Percentiles rank a stretch among this genome's conserved stretches.
Conservation (phyloP, 257 asterid species). For the Plectranthus barbatus region DNA sequence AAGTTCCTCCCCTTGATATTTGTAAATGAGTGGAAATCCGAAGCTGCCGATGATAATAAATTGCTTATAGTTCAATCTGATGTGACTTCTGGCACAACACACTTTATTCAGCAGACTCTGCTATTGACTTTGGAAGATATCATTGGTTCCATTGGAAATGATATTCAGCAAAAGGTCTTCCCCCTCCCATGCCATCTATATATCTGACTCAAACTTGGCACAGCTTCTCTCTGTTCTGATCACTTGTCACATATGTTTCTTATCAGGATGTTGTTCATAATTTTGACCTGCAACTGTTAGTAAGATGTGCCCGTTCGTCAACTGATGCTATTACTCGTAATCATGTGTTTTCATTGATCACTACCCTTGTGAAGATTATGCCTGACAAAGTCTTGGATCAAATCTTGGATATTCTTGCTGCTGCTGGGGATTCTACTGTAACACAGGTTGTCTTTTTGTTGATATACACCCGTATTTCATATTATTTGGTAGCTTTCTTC, state of each 20-base stretch:
- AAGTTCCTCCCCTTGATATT: slow-evolving; percentile 53
- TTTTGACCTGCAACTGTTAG: slow-evolving; percentile 56
- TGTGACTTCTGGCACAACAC: slow-evolving; percentile 26
- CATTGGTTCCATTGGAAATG: slow-evolving; percentile 33
- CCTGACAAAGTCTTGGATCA: slow-evolving; percentile 75
- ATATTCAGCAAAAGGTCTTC: slow-evolving; percentile 42
- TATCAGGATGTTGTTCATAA: slow-evolving; percentile 40
- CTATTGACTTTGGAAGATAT: slow-evolving; percentile 75
- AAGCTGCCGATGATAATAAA: slow-evolving; percentile 29
- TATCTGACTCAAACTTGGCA: neutral
- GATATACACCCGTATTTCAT: slow-evolving; percentile 1
- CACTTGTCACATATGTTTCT: slow-evolving; percentile 7
- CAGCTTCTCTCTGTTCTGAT: slow-evolving; percentile 22
- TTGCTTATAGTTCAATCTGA: slow-evolving; percentile 25
- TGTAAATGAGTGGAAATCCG: slow-evolving; percentile 31
- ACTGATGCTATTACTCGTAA: slow-evolving; percentile 59
- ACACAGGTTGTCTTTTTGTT: slow-evolving; percentile 54
- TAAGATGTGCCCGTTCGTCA: slow-evolving; percentile 66
- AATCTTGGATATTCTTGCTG: slow-evolving; percentile 54
- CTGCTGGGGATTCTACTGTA: slow-evolving; percentile 64
- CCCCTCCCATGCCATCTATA: slow-evolving; percentile 6
- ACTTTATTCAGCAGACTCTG: slow-evolving; percentile 63
- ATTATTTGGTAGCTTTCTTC: neutral
- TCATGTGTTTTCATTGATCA: slow-evolving; percentile 66
- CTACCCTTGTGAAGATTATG: slow-evolving; percentile 55